Conservation (phyloP, 2,329 filamentous ascomycete species). For the Daldinia sp. region DNA sequence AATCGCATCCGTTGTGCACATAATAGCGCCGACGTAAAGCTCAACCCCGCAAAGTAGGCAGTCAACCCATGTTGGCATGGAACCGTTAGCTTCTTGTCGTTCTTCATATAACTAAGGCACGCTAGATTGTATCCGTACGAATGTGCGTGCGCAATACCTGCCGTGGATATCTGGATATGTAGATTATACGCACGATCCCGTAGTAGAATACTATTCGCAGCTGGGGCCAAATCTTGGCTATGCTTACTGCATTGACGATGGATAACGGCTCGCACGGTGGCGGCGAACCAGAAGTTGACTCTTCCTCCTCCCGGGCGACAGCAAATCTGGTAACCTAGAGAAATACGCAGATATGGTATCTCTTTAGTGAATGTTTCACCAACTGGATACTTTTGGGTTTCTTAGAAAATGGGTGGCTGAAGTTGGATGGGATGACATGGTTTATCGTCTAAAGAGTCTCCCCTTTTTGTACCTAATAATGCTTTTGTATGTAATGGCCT, state of each 20-base stretch:
- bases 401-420: not conserved
- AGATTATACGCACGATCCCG: not conserved
- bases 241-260: constrained; percentile 20
- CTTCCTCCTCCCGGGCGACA: not conserved
- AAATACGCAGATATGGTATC: not conserved
- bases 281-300: constrained; percentile 9
- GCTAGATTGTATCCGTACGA: not conserved
- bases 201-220: not conserved
- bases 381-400: constrained; percentile 1
- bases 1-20: too few species aligned
- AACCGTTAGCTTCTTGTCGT: constrained; percentile 8
- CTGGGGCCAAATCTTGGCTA: not conserved
- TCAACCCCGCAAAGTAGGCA: constrained; percentile 20
- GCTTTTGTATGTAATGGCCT: constrained; percentile 5
- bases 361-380: constrained; percentile 21
- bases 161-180: not conserved
- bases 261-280: constrained; percentile 26
- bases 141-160: not conserved
- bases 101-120: not conserved
- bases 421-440: constrained; percentile 4
- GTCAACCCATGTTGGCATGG: constrained; percentile 7
- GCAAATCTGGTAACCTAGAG: not conserved
- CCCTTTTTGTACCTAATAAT: not conserved
- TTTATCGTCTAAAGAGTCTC: not conserved
- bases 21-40: constrained; percentile 5